Evolutionary conservation across 352 stramenopile genomes (phyloP).

Genomic region (Saprolegnia diclina): DNA sequence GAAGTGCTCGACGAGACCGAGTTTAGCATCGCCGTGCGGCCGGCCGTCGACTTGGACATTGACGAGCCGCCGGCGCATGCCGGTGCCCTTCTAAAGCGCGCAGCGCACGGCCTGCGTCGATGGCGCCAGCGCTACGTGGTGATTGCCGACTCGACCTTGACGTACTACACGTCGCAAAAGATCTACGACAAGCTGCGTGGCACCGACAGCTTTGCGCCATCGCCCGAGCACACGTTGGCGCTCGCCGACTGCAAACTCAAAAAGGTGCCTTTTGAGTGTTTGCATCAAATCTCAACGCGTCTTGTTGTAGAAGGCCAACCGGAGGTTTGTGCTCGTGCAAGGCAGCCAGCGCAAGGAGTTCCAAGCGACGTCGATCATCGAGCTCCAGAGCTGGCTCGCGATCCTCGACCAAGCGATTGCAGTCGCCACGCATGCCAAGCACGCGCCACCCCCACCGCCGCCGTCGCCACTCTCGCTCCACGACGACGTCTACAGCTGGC

Average conservation of each 20-base stretch:
- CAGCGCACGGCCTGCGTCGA: not conserved
- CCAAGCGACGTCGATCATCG: slow-evolving; percentile 28
- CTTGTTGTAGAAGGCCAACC: not conserved
- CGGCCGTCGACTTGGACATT: not conserved
- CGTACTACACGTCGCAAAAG: not conserved
- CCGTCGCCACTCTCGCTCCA: not conserved
- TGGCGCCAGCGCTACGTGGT: not conserved
- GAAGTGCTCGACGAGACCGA: not conserved
- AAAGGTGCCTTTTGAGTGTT: not conserved
- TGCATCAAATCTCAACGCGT: not conserved
- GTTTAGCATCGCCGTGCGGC: not conserved
- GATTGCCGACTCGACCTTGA: not conserved
- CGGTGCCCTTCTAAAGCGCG: not conserved
- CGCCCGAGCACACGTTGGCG: not conserved
- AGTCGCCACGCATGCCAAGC: not conserved
- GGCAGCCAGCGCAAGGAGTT: not conserved
- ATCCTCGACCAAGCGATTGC: not conserved
- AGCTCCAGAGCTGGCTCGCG: slow-evolving; percentile 2
- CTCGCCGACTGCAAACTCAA: not conserved
- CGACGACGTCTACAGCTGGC: slow-evolving; percentile 68
- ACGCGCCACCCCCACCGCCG: not conserved
- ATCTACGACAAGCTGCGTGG: not conserved
- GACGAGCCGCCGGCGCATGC: not conserved
- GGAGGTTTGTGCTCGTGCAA: not conserved
- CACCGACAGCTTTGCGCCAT: not conserved